Conservation (phyloP, 768 basidiomycete species). For the Mycena rebaudengoi region DNA sequence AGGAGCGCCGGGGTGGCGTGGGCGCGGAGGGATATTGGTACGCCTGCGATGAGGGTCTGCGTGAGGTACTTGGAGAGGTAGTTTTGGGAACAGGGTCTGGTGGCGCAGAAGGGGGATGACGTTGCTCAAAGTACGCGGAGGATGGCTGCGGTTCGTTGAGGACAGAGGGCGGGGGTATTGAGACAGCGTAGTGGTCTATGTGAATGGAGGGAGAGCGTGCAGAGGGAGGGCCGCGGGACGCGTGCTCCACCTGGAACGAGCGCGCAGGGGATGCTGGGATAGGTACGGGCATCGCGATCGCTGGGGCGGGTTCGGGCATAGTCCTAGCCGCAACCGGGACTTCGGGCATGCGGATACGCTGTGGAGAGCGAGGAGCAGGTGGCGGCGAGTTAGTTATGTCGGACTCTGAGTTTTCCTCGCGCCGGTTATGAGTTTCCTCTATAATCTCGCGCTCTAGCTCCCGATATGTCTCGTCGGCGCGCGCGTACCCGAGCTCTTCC, state of each 20-base stretch:
- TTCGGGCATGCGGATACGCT: not conserved
- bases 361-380: not conserved
- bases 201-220: conserved; percentile 17
- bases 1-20: not conserved
- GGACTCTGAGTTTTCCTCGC: no score
- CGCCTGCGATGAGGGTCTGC: not conserved
- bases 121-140: not conserved
- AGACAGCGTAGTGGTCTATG: conserved; percentile 14
- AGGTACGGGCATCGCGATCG: conserved; percentile 13
- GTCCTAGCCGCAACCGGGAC: not conserved
- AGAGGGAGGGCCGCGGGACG: not conserved
- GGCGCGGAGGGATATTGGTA: not conserved
- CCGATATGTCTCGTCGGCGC: not conserved
- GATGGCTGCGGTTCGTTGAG: conserved; percentile 12
- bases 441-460: conserved; percentile 18
- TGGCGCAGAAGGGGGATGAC: not conserved
- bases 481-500: conserved; percentile 20
- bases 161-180: conserved; percentile 21
- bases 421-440: no score
- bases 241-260: not conserved
- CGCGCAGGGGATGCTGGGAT: not conserved
- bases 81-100: not conserved
- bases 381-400: conserved; percentile 3
- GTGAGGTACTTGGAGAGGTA: not conserved
- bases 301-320: conserved; percentile 9